Conservation (phyloP, 768 basidiomycete species). For the Chalciporus pseudorubinellus region DNA sequence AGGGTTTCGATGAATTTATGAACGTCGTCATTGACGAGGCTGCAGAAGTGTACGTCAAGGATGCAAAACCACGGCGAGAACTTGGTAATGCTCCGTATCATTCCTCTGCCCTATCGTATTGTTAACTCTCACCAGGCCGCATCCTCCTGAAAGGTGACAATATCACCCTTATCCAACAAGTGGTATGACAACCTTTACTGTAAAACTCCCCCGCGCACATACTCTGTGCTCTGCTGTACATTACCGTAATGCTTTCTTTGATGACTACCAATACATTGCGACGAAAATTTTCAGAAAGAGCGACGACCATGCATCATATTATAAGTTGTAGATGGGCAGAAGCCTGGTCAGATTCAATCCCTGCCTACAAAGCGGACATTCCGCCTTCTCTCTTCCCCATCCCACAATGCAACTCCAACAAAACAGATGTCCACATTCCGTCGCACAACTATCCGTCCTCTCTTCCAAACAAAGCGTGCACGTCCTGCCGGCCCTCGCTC, state of each 20-base stretch:
- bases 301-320: constrained; percentile 17
- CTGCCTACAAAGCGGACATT: constrained; percentile 87
- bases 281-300: neutral
- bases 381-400: constrained; percentile 88
- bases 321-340: constrained; percentile 84
- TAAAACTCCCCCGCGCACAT: constrained; percentile 13
- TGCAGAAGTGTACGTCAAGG: constrained; percentile 87
- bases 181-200: constrained; percentile 27
- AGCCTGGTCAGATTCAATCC: constrained; percentile 64
- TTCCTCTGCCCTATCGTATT: constrained; percentile 2
- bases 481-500: constrained; percentile 55
- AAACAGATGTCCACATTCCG: constrained; percentile 88
- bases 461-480: constrained; percentile 87
- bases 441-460: constrained; percentile 75
- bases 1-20: constrained; percentile 99
- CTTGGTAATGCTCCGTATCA: constrained; percentile 57
- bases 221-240: constrained; percentile 19
- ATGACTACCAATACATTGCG: constrained; percentile 2
- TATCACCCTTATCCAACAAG: constrained; percentile 93
- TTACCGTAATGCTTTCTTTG: constrained; percentile 10
- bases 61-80: constrained; percentile 78
- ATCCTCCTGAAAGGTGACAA: constrained; percentile 97
- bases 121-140: constrained; percentile 56
- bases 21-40: constrained; percentile 95
- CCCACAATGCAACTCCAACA: constrained; percentile 89